These are phyloP conservation scores for Euphrasia arctica DNA, from an alignment of 305 asterid genomes.

Conservation along the genomic window DNA sequence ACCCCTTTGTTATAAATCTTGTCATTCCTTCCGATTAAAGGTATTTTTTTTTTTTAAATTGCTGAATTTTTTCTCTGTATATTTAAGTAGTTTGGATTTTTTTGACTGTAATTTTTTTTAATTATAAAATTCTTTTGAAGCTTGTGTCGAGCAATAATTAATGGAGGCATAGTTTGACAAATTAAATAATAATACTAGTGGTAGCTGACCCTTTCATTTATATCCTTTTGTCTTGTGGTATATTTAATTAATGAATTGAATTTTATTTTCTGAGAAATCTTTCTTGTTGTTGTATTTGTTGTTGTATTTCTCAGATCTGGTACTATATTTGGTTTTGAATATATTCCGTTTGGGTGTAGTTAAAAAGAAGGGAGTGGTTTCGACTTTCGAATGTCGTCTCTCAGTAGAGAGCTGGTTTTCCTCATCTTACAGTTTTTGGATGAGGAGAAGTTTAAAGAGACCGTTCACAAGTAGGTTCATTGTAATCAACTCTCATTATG, in stretches of 20 bases:
- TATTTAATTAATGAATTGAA: background rate
- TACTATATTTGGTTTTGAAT: slow-evolving; percentile 33
- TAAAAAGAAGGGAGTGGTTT: slow-evolving; percentile 32
- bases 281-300: slow-evolving; percentile 6
- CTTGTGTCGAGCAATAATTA: slow-evolving; percentile 45
- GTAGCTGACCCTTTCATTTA: slow-evolving; percentile 50
- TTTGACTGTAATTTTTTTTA: slow-evolving; percentile 26
- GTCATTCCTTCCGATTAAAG: slow-evolving; percentile 27
- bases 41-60: slow-evolving; percentile 24
- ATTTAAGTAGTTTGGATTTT: slow-evolving; percentile 15
- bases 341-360: slow-evolving; percentile 20
- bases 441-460: slow-evolving; percentile 88
- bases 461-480: slow-evolving; percentile 43
- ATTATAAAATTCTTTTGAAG: slow-evolving; percentile 34
- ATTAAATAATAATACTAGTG: slow-evolving; percentile 44
- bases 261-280: slow-evolving; percentile 9
- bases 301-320: slow-evolving; percentile 68
- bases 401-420: slow-evolving; percentile 93
- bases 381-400: slow-evolving; percentile 65
- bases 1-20: slow-evolving; percentile 24
- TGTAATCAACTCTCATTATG: background rate
- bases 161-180: slow-evolving; percentile 35
- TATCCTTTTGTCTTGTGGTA: slow-evolving; percentile 25
- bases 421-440: slow-evolving; percentile 88
- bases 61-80: slow-evolving; percentile 2